A percentile compares a stretch with the other conserved stretches of the same genome.
Conservation (phyloP, 2,329 filamentous ascomycete species). For the Thielaviopsis euricoi region DNA sequence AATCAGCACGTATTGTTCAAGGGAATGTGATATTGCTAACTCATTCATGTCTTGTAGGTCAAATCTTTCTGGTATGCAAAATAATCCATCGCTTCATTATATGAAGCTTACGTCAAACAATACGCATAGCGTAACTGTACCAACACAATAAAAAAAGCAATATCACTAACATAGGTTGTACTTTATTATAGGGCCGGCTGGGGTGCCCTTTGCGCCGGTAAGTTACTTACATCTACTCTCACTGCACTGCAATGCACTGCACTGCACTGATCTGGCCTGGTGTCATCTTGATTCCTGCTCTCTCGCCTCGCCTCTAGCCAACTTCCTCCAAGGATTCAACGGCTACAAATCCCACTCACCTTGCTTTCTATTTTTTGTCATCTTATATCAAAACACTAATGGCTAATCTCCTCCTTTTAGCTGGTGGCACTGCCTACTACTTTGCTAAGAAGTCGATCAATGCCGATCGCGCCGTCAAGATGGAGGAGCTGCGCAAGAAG, state of each 20-base stretch:
- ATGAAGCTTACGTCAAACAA: slow-evolving; percentile 1
- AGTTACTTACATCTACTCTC: slow-evolving; percentile 17
- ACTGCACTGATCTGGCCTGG: no score
- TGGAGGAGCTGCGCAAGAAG: slow-evolving; percentile 49
- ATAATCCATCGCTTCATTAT: not conserved
- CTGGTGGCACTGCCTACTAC: slow-evolving; percentile 83
- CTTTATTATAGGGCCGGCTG: slow-evolving; percentile 57
- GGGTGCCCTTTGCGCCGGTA: slow-evolving; percentile 76
- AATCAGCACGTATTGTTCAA: not conserved
- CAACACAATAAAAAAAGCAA: not conserved
- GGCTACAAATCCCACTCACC: not conserved
- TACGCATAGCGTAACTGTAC: not conserved
- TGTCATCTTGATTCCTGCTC: not conserved
- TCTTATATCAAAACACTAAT: not conserved
- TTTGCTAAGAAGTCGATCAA: slow-evolving; percentile 94
- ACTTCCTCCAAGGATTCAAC: not conserved
- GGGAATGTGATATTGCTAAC: slow-evolving; percentile 9
- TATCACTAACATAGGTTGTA: not conserved
- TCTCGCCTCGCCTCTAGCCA: not conserved
- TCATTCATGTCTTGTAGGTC: slow-evolving; percentile 24
- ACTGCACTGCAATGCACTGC: no score
- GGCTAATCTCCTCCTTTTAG: slow-evolving; percentile 24
- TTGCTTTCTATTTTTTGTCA: not conserved
- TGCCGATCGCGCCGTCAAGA: slow-evolving; percentile 60
- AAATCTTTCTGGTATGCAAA: slow-evolving; percentile 46